These are phyloP conservation scores for Fallopia convolvulus DNA, from an alignment of 148 eudicot species.

Conservation along the genomic window DNA sequence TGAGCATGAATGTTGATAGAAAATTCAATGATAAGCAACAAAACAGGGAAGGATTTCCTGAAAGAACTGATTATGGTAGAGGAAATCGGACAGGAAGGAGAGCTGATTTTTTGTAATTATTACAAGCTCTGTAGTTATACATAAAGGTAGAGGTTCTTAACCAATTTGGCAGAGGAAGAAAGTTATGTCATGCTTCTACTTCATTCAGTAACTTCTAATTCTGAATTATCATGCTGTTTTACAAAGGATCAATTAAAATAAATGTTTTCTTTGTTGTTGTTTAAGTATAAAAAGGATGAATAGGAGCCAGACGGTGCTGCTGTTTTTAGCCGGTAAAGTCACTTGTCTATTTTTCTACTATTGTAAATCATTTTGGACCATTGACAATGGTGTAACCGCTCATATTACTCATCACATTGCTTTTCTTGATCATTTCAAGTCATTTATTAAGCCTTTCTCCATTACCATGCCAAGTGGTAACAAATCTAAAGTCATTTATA, in stretches of 20 bases:
- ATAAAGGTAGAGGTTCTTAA: too few species aligned
- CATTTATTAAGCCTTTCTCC: neutral
- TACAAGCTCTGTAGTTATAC: too few species aligned
- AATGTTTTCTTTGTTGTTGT: neutral
- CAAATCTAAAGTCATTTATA: neutral
- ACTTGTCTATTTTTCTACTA: neutral
- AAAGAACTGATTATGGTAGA: too few species aligned
- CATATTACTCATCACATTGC: neutral
- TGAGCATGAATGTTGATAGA: too few species aligned
- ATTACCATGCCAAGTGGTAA: neutral
- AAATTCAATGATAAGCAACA: too few species aligned
- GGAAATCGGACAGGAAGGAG: too few species aligned
- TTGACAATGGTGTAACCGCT: neutral
- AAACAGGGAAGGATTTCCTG: too few species aligned
- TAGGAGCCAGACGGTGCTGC: neutral
- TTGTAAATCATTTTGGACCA: neutral
- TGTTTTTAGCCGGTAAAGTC: neutral
- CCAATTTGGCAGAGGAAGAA: too few species aligned
- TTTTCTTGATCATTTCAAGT: neutral
- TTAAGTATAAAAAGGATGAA: neutral
- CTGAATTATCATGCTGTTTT: too few species aligned
- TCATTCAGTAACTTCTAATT: too few species aligned
- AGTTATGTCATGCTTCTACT: too few species aligned
- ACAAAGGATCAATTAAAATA: neutral
- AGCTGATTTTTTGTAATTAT: too few species aligned